Evolutionary conservation across 2,329 filamentous ascomycete genomes (phyloP).

Genomic region (Fusarium domesticum): DNA sequence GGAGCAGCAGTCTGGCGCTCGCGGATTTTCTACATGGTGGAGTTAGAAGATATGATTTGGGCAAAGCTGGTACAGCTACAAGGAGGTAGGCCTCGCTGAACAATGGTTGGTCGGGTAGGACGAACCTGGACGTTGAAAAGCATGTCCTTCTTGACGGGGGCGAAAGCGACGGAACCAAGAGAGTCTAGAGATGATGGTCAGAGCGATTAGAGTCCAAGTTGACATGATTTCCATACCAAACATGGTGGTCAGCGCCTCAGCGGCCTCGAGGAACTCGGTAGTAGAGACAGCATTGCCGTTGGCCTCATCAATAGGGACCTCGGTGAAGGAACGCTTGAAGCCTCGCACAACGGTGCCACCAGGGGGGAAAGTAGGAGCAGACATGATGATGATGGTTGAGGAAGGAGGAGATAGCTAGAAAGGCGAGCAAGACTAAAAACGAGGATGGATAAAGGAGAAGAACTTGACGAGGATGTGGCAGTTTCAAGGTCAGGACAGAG

Average conservation of each 20-base stretch:
- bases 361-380: slow-evolving; percentile 51
- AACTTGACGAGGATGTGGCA: not conserved
- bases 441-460: slow-evolving; percentile 8
- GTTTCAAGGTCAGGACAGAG: too few relatives aligned
- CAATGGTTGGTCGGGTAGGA: slow-evolving; percentile 4
- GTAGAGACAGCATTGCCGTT: slow-evolving; percentile 79
- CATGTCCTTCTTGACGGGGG: slow-evolving; percentile 88
- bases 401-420: slow-evolving; percentile 2
- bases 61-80: not conserved
- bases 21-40: slow-evolving; percentile 74
- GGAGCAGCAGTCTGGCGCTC: slow-evolving; percentile 77
- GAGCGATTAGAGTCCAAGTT: slow-evolving; percentile 10
- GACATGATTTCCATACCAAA: slow-evolving; percentile 64
- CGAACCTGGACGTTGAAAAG: slow-evolving; percentile 83
- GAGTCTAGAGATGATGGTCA: slow-evolving; percentile 51
- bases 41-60: slow-evolving; percentile 16
- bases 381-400: slow-evolving; percentile 43
- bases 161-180: slow-evolving; percentile 73
- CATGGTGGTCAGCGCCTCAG: slow-evolving; percentile 80
- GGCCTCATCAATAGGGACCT: slow-evolving; percentile 72
- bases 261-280: slow-evolving; percentile 83
- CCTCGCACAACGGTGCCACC: slow-evolving; percentile 82
- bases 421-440: slow-evolving; percentile 4
- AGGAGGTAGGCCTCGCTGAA: not conserved
- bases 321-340: slow-evolving; percentile 76